phyloP scores from a whole-genome alignment of 2,329 filamentous ascomycete species.

The Phoma sp. region DNA sequence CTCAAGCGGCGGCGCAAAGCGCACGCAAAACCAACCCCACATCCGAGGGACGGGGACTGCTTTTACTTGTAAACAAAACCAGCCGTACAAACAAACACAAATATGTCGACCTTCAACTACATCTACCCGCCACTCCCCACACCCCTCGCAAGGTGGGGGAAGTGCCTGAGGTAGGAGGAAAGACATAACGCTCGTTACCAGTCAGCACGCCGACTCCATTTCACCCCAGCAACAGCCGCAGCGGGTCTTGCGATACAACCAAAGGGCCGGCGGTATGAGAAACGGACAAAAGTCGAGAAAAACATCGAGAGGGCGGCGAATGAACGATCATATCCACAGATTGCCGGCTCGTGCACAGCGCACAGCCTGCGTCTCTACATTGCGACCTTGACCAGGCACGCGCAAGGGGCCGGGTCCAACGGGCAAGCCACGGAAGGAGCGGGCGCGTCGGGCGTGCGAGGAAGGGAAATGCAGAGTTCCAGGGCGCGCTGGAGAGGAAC shows the following conservation, averaged over 20 bases:
- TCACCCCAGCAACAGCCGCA: conserved; percentile 46
- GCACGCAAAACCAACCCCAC: conserved; percentile 49
- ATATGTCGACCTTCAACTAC: conserved; percentile 47
- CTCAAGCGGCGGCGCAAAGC: conserved; percentile 42
- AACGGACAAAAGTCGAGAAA: conserved; percentile 25
- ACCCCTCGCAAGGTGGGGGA: conserved; percentile 8
- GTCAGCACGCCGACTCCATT: conserved; percentile 45
- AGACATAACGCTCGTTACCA: conserved; percentile 52
- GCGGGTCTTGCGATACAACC: conserved; percentile 47
- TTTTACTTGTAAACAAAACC: conserved; percentile 33
- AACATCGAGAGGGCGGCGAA: conserved; percentile 38
- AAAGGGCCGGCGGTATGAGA: conserved; percentile 42
- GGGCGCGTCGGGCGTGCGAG: conserved; percentile 26
- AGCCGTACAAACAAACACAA: conserved; percentile 45
- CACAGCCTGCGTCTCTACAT: conserved; percentile 27
- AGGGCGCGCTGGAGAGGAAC: conserved; percentile 48
- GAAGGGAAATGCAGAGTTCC: conserved; percentile 40
- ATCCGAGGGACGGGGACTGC: conserved; percentile 50
- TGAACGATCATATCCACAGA: conserved; percentile 54
- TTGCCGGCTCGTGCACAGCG: conserved; percentile 50
- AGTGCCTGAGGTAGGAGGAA: conserved; percentile 38
- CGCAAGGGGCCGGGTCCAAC: conserved; percentile 37
- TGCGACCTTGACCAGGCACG: conserved; percentile 37
- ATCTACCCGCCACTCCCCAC: conserved; percentile 12
- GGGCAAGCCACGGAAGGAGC: conserved; percentile 51